Evolutionary conservation across 768 basidiomycete species (phyloP).

Genomic region (Termitomyces sp.): DNA sequence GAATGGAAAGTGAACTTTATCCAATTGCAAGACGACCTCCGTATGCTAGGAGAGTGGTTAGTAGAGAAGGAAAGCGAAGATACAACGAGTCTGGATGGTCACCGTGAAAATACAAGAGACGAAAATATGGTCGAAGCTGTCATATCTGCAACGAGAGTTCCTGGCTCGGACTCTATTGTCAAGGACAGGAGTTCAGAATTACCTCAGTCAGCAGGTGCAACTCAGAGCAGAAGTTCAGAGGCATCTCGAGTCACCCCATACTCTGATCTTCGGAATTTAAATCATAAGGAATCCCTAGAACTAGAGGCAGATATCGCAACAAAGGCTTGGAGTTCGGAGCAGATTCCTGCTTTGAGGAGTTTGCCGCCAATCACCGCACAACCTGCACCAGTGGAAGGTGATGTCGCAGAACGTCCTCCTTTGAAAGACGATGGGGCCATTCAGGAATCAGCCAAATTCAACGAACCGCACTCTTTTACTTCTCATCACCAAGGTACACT

Average conservation of each 20-base stretch:
- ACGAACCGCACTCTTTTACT: not conserved
- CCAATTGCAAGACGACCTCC: constrained; percentile 14
- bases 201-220: not conserved
- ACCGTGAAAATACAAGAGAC: constrained; percentile 6
- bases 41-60: constrained; percentile 12
- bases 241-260: not conserved
- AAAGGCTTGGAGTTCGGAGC: constrained; percentile 19
- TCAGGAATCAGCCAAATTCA: not conserved
- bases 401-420: not conserved
- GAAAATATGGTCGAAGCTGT: constrained; percentile 2
- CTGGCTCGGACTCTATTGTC: not conserved
- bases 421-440: not conserved
- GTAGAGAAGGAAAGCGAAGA: constrained; percentile 15
- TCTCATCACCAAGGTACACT: not conserved
- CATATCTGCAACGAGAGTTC: not conserved
- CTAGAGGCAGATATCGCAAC: constrained; percentile 13
- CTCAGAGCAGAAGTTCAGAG: not conserved
- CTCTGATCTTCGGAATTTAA: not conserved
- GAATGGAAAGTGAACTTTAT: constrained; percentile 8
- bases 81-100: constrained; percentile 10
- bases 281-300: constrained; percentile 4
- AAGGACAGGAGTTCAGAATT: not conserved
- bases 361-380: not conserved
- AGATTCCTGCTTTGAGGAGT: constrained; percentile 6
- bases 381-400: not conserved